A percentile compares a stretch with the other conserved stretches of the same genome.
Evolutionary conservation across 805 yeast species (phyloP).

Genomic region (Torulaspora maleeae): DNA sequence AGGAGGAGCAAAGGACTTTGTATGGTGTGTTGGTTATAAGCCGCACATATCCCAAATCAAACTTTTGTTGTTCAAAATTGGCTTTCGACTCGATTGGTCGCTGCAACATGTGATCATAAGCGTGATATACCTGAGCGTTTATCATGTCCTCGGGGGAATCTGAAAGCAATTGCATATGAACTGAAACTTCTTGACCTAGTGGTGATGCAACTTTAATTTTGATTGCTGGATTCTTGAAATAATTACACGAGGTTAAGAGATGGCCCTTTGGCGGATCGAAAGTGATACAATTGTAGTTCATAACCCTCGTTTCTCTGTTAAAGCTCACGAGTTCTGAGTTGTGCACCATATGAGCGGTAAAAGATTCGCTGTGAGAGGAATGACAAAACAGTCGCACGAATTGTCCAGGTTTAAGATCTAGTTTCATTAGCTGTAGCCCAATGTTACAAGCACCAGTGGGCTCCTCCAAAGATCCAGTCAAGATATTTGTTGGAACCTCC

Average conservation of each 20-base stretch:
- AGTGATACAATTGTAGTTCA: background rate
- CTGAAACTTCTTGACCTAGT: conserved; percentile 5
- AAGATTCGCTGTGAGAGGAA: conserved; percentile 22
- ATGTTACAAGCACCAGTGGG: conserved; percentile 36
- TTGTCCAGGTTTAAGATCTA: conserved; percentile 10
- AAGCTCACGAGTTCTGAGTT: conserved; percentile 10
- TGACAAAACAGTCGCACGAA: conserved; percentile 20
- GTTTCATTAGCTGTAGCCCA: conserved; percentile 38
- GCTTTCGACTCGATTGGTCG: conserved; percentile 23
- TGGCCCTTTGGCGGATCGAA: background rate
- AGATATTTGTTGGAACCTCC: conserved; percentile 13
- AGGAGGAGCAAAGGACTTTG: conserved; percentile 23
- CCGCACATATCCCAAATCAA: conserved; percentile 12
- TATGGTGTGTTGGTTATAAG: conserved; percentile 23
- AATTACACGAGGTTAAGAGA: conserved; percentile 7
- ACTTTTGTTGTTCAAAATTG: conserved; percentile 12
- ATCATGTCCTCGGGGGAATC: conserved; percentile 9
- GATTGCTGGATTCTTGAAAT: conserved; percentile 26
- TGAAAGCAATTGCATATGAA: conserved; percentile 20
- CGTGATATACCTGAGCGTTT: conserved; percentile 24
- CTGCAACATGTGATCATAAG: conserved; percentile 18
- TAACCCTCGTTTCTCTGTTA: conserved; percentile 4
- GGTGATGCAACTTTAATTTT: conserved; percentile 12
- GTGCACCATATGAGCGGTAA: conserved; percentile 23
- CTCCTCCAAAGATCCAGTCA: conserved; percentile 12